phyloP scores from a whole-genome alignment of 2,329 filamentous ascomycete genomes.

The Didymella lethalis region DNA sequence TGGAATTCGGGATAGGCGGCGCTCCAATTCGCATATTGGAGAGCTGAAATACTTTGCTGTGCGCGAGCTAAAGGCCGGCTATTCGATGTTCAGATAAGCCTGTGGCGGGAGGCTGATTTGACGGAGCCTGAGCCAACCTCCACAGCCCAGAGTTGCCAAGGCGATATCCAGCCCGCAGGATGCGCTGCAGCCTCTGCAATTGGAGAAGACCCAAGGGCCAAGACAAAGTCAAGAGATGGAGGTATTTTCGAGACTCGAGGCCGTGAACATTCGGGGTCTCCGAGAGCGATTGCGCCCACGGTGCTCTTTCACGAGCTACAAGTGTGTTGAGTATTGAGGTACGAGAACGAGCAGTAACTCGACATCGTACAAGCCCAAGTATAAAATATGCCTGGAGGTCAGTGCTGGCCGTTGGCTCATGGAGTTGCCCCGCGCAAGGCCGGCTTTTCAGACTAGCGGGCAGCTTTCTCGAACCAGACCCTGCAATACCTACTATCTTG shows the following conservation, averaged over 20 bases:
- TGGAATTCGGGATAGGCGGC: conserved; percentile 1
- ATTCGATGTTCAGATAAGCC: conserved; percentile 37
- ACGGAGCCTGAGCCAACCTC: conserved; percentile 35
- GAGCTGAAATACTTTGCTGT: conserved; percentile 1
- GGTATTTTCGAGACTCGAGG: conserved; percentile 20
- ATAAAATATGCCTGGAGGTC: neutral
- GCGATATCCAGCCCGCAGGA: conserved; percentile 22
- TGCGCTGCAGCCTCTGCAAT: conserved; percentile 25
- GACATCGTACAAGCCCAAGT: neutral
- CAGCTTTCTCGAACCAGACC: conserved; percentile 10
- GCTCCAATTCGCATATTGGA: neutral
- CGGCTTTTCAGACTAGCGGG: conserved; percentile 5
- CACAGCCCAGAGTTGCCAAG: conserved; percentile 44
- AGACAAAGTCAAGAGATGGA: conserved; percentile 40
- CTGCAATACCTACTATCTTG: conserved; percentile 22
- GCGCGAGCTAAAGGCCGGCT: conserved; percentile 5
- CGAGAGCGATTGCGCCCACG: conserved; percentile 25
- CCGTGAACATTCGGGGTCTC: conserved; percentile 32
- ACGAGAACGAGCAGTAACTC: neutral
- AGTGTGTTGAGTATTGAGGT: neutral
- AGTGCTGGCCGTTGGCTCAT: conserved; percentile 2
- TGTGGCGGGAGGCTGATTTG: conserved; percentile 31
- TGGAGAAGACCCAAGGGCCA: conserved; percentile 38
- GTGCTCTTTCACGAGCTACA: neutral
- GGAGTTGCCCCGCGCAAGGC: conserved; percentile 12